Percentiles rank a stretch among this genome's conserved stretches.
These are phyloP conservation scores for Rosa chinensis DNA, from an alignment of 306 rosid genomes.

Conservation along the genomic window DNA sequence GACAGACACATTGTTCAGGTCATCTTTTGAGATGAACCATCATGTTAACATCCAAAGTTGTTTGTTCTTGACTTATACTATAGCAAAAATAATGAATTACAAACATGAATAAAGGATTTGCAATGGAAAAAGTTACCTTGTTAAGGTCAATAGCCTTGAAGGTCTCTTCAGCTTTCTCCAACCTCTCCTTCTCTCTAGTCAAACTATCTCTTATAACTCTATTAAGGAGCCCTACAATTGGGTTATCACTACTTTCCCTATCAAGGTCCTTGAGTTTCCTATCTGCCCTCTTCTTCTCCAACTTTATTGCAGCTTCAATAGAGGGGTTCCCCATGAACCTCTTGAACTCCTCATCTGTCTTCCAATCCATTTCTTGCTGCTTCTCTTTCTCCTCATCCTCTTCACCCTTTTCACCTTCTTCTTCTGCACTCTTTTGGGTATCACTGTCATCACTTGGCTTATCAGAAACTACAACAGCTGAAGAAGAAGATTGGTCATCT, in stretches of 20 bases:
- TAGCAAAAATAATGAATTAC: not conserved
- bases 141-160: constrained; percentile 83
- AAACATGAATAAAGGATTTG: not conserved
- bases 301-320: constrained; percentile 83
- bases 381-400: constrained; percentile 38
- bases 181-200: constrained; percentile 57
- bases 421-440: constrained; percentile 22
- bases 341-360: constrained; percentile 79
- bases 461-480: constrained; percentile 41
- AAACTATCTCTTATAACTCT: constrained; percentile 44
- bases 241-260: constrained; percentile 49
- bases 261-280: constrained; percentile 81
- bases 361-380: constrained; percentile 79
- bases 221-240: constrained; percentile 46
- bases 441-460: constrained; percentile 20
- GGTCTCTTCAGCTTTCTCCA: constrained; percentile 67
- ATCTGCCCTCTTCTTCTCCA: constrained; percentile 88
- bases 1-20: not conserved
- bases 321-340: constrained; percentile 86
- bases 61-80: not conserved
- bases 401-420: constrained; percentile 6
- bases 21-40: not conserved
- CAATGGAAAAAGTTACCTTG: constrained; percentile 39
- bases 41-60: not conserved
- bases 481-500: constrained; percentile 38